These are phyloP conservation scores for Penicillium dipodomyicola DNA, from an alignment of 495 filamentous ascomycete genomes.

Conservation along the genomic window DNA sequence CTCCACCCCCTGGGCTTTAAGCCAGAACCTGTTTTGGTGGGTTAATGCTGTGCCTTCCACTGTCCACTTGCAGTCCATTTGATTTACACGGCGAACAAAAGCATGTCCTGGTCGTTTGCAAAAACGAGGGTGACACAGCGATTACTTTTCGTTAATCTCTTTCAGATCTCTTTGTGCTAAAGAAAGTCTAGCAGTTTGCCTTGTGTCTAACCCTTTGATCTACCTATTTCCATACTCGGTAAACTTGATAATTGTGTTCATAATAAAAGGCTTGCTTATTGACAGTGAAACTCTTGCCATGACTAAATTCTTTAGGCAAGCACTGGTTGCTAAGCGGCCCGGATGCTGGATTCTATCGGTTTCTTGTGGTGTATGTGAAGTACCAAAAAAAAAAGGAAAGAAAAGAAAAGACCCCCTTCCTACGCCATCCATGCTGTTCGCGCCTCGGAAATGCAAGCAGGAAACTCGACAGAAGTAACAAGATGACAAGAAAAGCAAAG, in stretches of 20 bases:
- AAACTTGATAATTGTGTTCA: conserved; percentile 6
- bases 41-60: neutral
- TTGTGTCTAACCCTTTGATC: conserved; percentile 4
- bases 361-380: neutral
- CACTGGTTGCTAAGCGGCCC: neutral
- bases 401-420: neutral
- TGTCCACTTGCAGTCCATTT: neutral
- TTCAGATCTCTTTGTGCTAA: neutral
- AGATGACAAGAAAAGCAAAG: neutral
- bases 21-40: neutral
- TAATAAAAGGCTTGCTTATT: conserved; percentile 6
- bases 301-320: neutral
- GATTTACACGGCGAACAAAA: conserved; percentile 1
- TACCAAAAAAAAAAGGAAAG: no score
- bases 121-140: conserved; percentile 3
- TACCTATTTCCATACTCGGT: conserved; percentile 1
- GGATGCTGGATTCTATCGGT: neutral
- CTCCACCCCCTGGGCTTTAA: conserved; percentile 53
- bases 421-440: neutral
- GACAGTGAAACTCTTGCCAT: neutral
- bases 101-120: neutral
- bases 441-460: neutral
- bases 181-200: conserved; percentile 5
- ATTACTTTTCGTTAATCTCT: conserved; percentile 2
- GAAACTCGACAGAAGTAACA: neutral